Conservation (phyloP, 129 eudicot species). For the Flaveria robusta region DNA sequence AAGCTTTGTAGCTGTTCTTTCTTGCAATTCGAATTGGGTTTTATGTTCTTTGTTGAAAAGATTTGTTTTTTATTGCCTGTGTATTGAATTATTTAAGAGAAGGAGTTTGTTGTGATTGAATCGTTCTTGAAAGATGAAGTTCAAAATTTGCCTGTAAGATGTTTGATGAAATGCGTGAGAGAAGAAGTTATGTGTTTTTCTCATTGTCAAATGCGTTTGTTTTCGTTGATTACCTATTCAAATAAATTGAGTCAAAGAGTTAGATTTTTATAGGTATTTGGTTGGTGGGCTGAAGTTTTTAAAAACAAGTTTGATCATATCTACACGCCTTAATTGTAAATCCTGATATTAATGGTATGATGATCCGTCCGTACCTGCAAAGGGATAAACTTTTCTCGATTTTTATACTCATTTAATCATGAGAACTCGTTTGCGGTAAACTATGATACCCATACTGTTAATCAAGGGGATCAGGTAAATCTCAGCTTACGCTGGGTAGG, state of each 20-base stretch:
- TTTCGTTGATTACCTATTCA: slow-evolving; percentile 11
- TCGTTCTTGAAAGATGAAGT: not conserved
- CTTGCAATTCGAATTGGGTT: not conserved
- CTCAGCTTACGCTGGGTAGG: too few species aligned
- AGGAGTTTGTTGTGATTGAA: not conserved
- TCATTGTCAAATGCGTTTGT: not conserved
- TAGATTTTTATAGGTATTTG: slow-evolving; percentile 20
- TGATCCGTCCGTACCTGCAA: too few species aligned
- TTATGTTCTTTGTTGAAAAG: not conserved
- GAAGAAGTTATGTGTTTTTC: slow-evolving; percentile 12
- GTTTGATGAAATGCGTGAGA: slow-evolving; percentile 26
- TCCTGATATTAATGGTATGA: not conserved
- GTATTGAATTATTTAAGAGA: not conserved
- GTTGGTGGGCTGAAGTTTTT: slow-evolving; percentile 25
- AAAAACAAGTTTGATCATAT: slow-evolving; percentile 3
- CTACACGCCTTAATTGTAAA: slow-evolving; percentile 1
- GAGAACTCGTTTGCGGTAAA: too few species aligned
- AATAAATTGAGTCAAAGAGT: slow-evolving; percentile 33
- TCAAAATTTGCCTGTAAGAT: slow-evolving; percentile 5
- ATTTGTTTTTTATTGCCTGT: not conserved
- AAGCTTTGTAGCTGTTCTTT: not conserved
- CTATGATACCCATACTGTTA: too few species aligned
- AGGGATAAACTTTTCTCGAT: too few species aligned
- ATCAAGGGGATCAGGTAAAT: too few species aligned
- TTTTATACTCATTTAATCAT: too few species aligned